A percentile compares a stretch with the other conserved stretches of the same genome.
phyloP scores from a whole-genome alignment of 1,284 basidiomycete genomes.

The Papiliotrema nemorosa region DNA sequence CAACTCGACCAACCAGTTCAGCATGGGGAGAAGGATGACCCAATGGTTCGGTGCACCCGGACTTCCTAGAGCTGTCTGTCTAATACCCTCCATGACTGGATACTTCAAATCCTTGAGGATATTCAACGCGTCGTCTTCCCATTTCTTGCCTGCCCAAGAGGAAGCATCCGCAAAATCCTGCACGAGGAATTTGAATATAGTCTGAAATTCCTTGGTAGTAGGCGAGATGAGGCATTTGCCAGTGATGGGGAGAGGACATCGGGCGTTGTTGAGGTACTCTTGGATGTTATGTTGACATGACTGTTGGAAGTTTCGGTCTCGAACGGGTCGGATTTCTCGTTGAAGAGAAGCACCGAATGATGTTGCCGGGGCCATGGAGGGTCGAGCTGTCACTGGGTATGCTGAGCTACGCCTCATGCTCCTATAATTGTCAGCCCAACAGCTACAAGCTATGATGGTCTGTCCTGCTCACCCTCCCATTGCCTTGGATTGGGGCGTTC shows the following conservation, averaged over 20 bases:
- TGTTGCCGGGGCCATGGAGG: conserved; percentile 48
- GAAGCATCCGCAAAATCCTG: conserved; percentile 62
- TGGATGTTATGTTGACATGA: conserved; percentile 72
- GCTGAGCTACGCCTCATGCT: conserved; percentile 51
- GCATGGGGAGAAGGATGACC: conserved; percentile 72
- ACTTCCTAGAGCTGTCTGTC: conserved; percentile 76
- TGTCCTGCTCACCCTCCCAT: conserved; percentile 12
- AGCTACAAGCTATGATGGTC: not conserved
- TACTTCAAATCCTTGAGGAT: conserved; percentile 71
- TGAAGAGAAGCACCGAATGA: conserved; percentile 54
- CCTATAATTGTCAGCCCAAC: not conserved
- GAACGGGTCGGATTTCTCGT: conserved; percentile 70
- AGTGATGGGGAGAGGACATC: conserved; percentile 59
- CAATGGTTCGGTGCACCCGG: conserved; percentile 80
- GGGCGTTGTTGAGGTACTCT: conserved; percentile 61
- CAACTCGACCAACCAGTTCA: conserved; percentile 82
- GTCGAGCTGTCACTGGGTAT: conserved; percentile 54
- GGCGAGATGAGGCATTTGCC: conserved; percentile 66
- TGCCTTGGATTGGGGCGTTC: conserved; percentile 1
- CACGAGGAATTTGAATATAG: conserved; percentile 74
- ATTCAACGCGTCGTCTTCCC: conserved; percentile 72
- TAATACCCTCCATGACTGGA: conserved; percentile 67
- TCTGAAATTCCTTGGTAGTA: conserved; percentile 74
- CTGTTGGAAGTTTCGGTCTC: conserved; percentile 65
- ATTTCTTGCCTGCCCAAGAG: conserved; percentile 54